Evolutionary conservation across 495 filamentous ascomycete species (phyloP).

Genomic region (Penicillium antarcticum): DNA sequence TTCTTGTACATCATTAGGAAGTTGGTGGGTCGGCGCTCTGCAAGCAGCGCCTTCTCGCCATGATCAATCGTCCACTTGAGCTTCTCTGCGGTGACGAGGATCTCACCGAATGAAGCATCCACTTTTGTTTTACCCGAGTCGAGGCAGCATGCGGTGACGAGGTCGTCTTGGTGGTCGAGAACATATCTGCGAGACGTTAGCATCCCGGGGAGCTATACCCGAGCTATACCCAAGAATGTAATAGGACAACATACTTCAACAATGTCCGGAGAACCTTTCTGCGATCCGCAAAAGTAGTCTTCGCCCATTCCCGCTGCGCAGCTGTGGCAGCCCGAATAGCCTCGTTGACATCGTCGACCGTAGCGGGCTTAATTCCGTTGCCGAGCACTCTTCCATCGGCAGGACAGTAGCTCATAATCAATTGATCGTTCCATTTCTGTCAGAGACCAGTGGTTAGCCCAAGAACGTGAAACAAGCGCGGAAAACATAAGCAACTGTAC

Average conservation of each 20-base stretch:
- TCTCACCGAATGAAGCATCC: conserved; percentile 90
- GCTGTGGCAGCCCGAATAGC: conserved; percentile 68
- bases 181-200: conserved; percentile 51
- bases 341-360: conserved; percentile 73
- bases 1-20: conserved; percentile 94
- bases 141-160: conserved; percentile 81
- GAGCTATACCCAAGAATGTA: not conserved
- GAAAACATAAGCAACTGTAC: conserved; percentile 4
- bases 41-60: conserved; percentile 76
- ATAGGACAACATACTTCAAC: conserved; percentile 55
- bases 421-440: conserved; percentile 41
- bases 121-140: conserved; percentile 98
- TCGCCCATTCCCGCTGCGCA: conserved; percentile 79
- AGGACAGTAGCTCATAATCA: conserved; percentile 72
- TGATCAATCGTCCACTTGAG: conserved; percentile 91
- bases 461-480: not conserved
- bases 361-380: conserved; percentile 69
- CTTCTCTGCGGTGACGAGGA: conserved; percentile 90
- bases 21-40: conserved; percentile 73
- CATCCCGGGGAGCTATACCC: not conserved
- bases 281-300: conserved; percentile 73
- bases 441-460: not conserved
- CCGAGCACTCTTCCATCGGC: conserved; percentile 85
- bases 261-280: conserved; percentile 78
- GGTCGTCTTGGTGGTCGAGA: conserved; percentile 84